These are phyloP conservation scores for Auricularia auricula-judae DNA, from an alignment of 768 basidiomycete species.

Conservation along the genomic window DNA sequence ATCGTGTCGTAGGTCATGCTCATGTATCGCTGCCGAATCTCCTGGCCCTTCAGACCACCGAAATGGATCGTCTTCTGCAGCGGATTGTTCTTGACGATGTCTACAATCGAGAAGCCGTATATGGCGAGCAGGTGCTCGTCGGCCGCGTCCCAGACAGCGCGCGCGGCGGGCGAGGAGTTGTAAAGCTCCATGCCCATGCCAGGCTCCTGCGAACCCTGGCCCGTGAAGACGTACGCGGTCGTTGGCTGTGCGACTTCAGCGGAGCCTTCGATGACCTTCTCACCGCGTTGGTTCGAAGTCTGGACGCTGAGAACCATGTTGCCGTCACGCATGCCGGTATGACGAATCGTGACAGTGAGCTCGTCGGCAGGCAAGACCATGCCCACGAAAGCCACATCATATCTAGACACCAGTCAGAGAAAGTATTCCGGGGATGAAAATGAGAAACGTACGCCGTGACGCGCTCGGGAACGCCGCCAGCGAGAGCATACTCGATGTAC, in stretches of 20 bases:
- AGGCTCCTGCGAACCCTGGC: slow-evolving; percentile 94
- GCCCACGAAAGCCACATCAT: slow-evolving; percentile 90
- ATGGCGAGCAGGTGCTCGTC: slow-evolving; percentile 88
- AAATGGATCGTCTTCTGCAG: slow-evolving; percentile 98
- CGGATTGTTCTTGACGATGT: slow-evolving; percentile 97
- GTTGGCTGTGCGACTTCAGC: slow-evolving; percentile 89
- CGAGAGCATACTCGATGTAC: slow-evolving; percentile 87
- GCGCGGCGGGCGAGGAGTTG: slow-evolving; percentile 83
- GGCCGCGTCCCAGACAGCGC: slow-evolving; percentile 94
- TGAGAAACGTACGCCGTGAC: slow-evolving; percentile 44
- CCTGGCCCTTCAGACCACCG: slow-evolving; percentile 98
- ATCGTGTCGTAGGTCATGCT: slow-evolving; percentile 97
- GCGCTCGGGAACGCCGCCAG: slow-evolving; percentile 84
- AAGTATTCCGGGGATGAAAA: slow-evolving; percentile 2
- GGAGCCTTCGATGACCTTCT: slow-evolving; percentile 86
- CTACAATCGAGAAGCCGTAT: slow-evolving; percentile 97
- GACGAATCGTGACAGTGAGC: slow-evolving; percentile 76
- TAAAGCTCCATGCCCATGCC: slow-evolving; percentile 99
- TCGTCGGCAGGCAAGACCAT: slow-evolving; percentile 93
- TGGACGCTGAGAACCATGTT: slow-evolving; percentile 86
- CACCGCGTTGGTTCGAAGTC: slow-evolving; percentile 72
- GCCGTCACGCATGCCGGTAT: slow-evolving; percentile 85
- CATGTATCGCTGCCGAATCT: slow-evolving; percentile 98
- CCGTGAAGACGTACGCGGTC: slow-evolving; percentile 96
- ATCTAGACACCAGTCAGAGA: slow-evolving; percentile 33